Evolutionary conservation across 2,329 filamentous ascomycete genomes (phyloP).

Genomic region (Penicillium sp.): DNA sequence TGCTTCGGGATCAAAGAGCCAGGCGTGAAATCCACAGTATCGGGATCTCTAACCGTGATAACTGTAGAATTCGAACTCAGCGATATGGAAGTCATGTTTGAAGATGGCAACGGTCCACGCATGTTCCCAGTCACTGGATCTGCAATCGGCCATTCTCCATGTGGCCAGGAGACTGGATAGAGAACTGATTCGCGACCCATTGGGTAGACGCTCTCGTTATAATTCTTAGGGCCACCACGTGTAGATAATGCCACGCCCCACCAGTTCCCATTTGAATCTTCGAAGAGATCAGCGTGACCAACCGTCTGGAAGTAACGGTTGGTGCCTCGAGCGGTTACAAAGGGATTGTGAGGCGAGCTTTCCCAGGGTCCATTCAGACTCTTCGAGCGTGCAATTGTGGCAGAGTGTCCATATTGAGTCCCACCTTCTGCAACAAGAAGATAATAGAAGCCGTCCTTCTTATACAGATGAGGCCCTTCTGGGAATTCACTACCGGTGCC

Average conservation of each 20-base stretch:
- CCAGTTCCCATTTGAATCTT: slow-evolving; percentile 54
- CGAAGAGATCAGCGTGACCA: slow-evolving; percentile 59
- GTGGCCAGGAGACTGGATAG: background rate
- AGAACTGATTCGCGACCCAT: background rate
- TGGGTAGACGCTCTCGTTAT: background rate
- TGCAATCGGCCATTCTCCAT: background rate
- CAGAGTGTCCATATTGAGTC: background rate
- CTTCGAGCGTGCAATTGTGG: slow-evolving; percentile 29
- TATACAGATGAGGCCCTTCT: slow-evolving; percentile 31
- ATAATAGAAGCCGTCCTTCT: slow-evolving; percentile 31
- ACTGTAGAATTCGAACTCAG: too few relatives aligned
- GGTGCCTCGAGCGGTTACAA: slow-evolving; percentile 42
- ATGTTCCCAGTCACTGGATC: background rate
- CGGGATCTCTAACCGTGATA: too few relatives aligned
- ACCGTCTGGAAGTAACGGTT: slow-evolving; percentile 51
- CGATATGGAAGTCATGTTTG: too few relatives aligned
- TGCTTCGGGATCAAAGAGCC: too few relatives aligned
- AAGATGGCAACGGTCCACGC: too few relatives aligned
- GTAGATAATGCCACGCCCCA: slow-evolving; percentile 38
- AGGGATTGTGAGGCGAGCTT: slow-evolving; percentile 46
- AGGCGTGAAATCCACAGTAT: too few relatives aligned
- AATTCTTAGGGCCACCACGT: too few relatives aligned
- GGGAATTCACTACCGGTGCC: slow-evolving; percentile 46
- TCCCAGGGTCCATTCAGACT: slow-evolving; percentile 44
- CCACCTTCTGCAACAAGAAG: slow-evolving; percentile 22